Base-by-base conservation (phyloP, 768 basidiomycete genomes). In the Kwoniella bestiolae region DNA sequence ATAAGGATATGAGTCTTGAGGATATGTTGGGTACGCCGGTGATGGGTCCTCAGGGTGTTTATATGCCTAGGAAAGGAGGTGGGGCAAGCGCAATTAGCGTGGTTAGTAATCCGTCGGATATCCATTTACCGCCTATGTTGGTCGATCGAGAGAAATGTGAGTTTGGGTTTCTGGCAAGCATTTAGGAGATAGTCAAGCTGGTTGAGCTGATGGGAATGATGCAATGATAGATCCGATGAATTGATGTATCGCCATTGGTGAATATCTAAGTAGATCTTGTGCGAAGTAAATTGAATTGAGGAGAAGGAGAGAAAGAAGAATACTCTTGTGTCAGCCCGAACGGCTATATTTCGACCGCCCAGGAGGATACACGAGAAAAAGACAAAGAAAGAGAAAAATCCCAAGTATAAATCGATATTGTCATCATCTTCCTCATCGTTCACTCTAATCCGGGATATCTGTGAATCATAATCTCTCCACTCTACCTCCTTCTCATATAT, bases 11-110 rank as follows among this genome's bases (percentile, higher is more conserved):
- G 34, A 56, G 44, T 38, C 56, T 68, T 21, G 67, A 63, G 35
- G 67, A 63, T 29, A 68, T 63, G 67, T 41, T 68, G 31, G 67
- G 56, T 44, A 56, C 60, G 11, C 67, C 67, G 6, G 29, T 51
- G n/a, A 25, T 51, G 14, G 63, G 51, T 14, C 29, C 31, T 16
- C n/a, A 46, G n/a, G 63, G 63, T 28, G 28, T 21, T 12, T 64
- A 64, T 57, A 32, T 56, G 55, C 52, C 61, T 21, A 28, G 61
- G 55, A 60, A 60, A 38, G 46, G 47, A 8, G 34, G 46, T 34
- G 31, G 11, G n/a, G 23, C 32, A 3, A 63, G 7, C 26, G 21
- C 28, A 4, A 56, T n/a, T 32, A 55, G 25, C 12, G 41, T 38
- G 5, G 53, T 35, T 23, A 28, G 44, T 41, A 34, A 60, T 50